Percentiles rank a stretch among this genome's conserved stretches.
phyloP scores from a whole-genome alignment of 331 rosid species.

The Arachis monticola region DNA sequence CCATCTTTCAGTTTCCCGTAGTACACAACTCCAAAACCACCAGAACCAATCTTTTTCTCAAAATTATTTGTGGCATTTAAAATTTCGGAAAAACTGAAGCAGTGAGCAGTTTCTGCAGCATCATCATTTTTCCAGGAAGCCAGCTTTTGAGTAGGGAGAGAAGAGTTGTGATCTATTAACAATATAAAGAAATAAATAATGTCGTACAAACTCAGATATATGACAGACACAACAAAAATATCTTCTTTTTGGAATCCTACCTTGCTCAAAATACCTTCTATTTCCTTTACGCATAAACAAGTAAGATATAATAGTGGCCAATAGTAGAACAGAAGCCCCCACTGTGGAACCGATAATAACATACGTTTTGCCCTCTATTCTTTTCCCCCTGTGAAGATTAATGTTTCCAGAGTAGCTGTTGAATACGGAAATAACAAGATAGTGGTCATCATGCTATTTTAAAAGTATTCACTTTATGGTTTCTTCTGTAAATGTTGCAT shows the following conservation, averaged over 20 bases:
- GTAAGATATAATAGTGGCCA: conserved; percentile 70
- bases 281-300: conserved; percentile 62
- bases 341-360: conserved; percentile 75
- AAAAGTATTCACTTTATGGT: not conserved
- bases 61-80: conserved; percentile 79
- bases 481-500: not conserved
- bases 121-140: conserved; percentile 62
- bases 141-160: conserved; percentile 60
- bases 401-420: conserved; percentile 77
- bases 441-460: conserved; percentile 4
- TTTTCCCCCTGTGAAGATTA: conserved; percentile 66
- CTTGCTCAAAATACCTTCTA: conserved; percentile 55
- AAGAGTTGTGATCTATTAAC: conserved; percentile 52
- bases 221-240: not conserved
- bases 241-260: conserved; percentile 46
- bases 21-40: conserved; percentile 93
- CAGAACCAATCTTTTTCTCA: conserved; percentile 85
- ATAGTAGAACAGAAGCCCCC: conserved; percentile 75
- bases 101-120: conserved; percentile 84
- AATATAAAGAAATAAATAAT: conserved; percentile 32
- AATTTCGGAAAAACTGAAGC: conserved; percentile 73
- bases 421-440: conserved; percentile 16
- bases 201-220: conserved; percentile 36
- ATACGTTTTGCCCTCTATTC: conserved; percentile 49
- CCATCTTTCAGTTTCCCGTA: conserved; percentile 81